Evolutionary conservation across 176 grass and related monocot genomes (phyloP).

Genomic region (Musa itinerans): DNA sequence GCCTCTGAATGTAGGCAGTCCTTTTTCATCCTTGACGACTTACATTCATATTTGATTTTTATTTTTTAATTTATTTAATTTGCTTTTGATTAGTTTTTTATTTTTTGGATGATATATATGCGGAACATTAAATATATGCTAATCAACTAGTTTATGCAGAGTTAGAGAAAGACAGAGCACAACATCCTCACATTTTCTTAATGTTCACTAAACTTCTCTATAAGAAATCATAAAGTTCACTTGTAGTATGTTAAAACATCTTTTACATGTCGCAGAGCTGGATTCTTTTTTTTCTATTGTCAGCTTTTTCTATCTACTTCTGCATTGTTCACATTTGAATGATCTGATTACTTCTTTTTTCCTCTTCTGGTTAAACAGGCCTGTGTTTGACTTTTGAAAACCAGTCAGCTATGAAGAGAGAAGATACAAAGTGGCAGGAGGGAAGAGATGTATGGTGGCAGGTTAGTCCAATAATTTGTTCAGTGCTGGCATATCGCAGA

Average conservation of each 20-base stretch:
- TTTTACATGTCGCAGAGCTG: background rate
- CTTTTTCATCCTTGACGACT: background rate
- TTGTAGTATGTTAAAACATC: background rate
- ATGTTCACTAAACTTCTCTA: too few species aligned
- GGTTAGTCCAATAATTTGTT: slow-evolving; percentile 30
- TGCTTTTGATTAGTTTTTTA: background rate
- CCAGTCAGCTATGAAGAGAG: slow-evolving; percentile 59
- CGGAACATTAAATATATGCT: background rate
- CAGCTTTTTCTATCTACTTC: background rate
- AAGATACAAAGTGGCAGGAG: slow-evolving; percentile 59
- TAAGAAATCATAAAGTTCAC: background rate
- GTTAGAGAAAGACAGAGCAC: background rate
- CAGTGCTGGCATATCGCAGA: background rate
- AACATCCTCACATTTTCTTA: background rate
- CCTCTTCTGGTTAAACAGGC: slow-evolving; percentile 23
- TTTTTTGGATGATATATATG: background rate
- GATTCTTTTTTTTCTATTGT: background rate
- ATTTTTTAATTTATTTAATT: background rate
- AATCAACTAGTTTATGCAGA: background rate
- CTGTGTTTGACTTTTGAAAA: slow-evolving; percentile 90
- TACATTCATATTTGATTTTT: background rate
- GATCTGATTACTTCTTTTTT: background rate
- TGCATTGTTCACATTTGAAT: background rate
- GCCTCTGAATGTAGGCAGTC: background rate
- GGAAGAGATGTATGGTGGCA: slow-evolving; percentile 96